Conservation (phyloP, 176 grass and related monocot species). For the Calamus simplicifolius region DNA sequence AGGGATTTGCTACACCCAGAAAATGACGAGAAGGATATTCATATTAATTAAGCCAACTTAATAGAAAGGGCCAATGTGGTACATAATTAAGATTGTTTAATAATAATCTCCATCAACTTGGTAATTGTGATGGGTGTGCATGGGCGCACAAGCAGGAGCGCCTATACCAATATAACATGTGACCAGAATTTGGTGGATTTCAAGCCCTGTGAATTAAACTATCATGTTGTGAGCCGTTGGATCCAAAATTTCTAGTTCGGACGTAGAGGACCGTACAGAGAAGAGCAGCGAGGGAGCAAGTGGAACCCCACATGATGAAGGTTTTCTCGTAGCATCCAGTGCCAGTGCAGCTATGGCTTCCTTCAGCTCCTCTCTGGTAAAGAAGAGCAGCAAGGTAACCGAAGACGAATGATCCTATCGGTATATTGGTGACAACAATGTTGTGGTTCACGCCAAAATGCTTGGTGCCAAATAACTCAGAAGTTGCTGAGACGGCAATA, state of each 20-base stretch:
- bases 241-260: conserved; percentile 27
- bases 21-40: too few species aligned
- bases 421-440: conserved; percentile 85
- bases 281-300: conserved; percentile 46
- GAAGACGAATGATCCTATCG: conserved; percentile 77
- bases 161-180: too few species aligned
- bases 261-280: conserved; percentile 60
- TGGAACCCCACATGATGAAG: conserved; percentile 66
- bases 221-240: too few species aligned
- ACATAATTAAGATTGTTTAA: too few species aligned
- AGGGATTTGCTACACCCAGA: too few species aligned
- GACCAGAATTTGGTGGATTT: too few species aligned
- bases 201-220: too few species aligned
- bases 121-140: too few species aligned
- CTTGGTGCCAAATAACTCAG: conserved; percentile 81
- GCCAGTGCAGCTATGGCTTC: conserved; percentile 41
- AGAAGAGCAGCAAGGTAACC: conserved; percentile 71
- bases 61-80: too few species aligned
- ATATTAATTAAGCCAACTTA: too few species aligned
- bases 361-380: conserved; percentile 49
- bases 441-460: conserved; percentile 97
- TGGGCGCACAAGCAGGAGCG: too few species aligned
- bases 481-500: conserved; percentile 72
- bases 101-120: too few species aligned
- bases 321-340: conserved; percentile 51